Conservation (phyloP, 2,329 filamentous ascomycete genomes). For the Trichoderma harzianum region DNA sequence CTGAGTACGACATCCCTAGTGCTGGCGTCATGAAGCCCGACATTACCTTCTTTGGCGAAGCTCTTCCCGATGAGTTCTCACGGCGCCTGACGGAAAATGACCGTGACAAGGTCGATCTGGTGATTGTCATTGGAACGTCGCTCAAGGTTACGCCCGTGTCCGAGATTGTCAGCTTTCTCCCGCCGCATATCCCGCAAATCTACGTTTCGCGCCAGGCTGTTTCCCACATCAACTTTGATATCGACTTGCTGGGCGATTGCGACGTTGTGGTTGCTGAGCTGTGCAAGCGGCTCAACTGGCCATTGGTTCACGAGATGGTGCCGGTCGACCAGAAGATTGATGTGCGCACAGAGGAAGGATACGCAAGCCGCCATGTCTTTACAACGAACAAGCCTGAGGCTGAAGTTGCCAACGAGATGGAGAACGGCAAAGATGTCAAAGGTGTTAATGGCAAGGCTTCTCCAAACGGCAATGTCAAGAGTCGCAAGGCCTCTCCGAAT, state of each 20-base stretch:
- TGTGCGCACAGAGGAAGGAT: constrained; percentile 41
- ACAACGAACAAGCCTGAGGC: constrained; percentile 23
- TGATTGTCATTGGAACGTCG: constrained; percentile 93
- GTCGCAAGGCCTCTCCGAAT: not conserved
- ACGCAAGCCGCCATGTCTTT: constrained; percentile 38
- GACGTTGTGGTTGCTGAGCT: constrained; percentile 87
- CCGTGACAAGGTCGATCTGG: constrained; percentile 74
- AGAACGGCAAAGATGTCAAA: not conserved
- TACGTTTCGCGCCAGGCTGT: constrained; percentile 86
- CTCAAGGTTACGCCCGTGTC: constrained; percentile 94
- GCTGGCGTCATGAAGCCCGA: constrained; percentile 92
- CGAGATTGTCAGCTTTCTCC: constrained; percentile 80
- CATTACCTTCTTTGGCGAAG: constrained; percentile 96
- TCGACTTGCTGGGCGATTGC: constrained; percentile 93
- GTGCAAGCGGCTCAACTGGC: constrained; percentile 77
- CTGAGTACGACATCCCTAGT: constrained; percentile 54
- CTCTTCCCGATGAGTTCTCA: constrained; percentile 79
- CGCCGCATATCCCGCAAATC: constrained; percentile 78
- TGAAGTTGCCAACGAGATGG: not conserved
- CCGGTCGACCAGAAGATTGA: constrained; percentile 61
- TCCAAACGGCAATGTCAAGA: not conserved
- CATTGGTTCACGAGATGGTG: constrained; percentile 78
- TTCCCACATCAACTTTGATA: constrained; percentile 88
- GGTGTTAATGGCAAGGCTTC: not conserved
- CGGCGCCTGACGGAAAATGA: constrained; percentile 78